These are phyloP conservation scores for Lactarius quietus DNA, from an alignment of 768 basidiomycete genomes.

Conservation along the genomic window DNA sequence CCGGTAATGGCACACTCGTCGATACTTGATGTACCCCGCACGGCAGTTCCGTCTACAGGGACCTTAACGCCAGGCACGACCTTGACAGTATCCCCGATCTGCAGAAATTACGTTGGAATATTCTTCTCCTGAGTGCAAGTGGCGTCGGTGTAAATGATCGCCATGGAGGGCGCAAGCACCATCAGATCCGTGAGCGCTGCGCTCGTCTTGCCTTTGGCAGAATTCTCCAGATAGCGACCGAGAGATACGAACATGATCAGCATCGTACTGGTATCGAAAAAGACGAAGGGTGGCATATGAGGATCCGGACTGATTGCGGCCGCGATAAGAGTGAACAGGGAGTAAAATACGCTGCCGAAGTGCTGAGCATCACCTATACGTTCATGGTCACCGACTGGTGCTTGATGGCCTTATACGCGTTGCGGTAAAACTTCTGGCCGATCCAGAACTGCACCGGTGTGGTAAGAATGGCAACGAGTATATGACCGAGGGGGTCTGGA, in stretches of 20 bases:
- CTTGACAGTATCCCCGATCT: conserved; percentile 90
- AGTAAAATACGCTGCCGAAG: conserved; percentile 92
- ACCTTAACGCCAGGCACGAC: conserved; percentile 96
- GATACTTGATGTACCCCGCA: conserved; percentile 80
- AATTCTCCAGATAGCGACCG: conserved; percentile 93
- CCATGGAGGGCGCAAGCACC: conserved; percentile 92
- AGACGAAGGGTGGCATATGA: conserved; percentile 76
- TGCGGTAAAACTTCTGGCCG: conserved; percentile 80
- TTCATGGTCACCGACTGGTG: conserved; percentile 96
- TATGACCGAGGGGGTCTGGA: conserved; percentile 73
- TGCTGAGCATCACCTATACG: conserved; percentile 93
- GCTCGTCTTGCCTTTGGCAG: conserved; percentile 95
- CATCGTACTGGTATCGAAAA: conserved; percentile 99
- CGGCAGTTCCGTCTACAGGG: conserved; percentile 90
- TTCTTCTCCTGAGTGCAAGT: conserved; percentile 81
- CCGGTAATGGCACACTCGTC: conserved; percentile 98
- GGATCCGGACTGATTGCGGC: conserved; percentile 63
- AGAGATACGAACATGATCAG: conserved; percentile 95
- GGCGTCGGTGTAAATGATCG: conserved; percentile 90
- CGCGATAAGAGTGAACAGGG: conserved; percentile 61
- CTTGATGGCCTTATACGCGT: conserved; percentile 86
- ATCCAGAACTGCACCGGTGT: conserved; percentile 94
- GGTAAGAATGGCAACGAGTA: conserved; percentile 71
- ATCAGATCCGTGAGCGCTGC: conserved; percentile 96
- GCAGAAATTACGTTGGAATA: conserved; percentile 90